Evolutionary conservation across 208 protist genomes (phyloP).

Genomic region (Trypanosoma cruzi): DNA sequence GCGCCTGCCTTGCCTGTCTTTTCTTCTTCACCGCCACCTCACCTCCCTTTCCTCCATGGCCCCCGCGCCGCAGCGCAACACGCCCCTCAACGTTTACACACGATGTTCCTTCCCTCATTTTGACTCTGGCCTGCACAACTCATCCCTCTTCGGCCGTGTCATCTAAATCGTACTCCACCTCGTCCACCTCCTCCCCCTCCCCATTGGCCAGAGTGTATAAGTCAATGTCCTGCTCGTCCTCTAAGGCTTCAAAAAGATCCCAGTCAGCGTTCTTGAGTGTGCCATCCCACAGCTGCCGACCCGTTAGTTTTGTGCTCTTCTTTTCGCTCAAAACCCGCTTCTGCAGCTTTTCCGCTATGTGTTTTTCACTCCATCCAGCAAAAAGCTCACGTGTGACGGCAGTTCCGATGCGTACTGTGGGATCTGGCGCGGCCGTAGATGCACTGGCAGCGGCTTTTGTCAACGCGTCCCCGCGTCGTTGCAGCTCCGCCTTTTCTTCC

Average conservation of each 20-base stretch:
- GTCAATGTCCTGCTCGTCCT: conserved; percentile 76
- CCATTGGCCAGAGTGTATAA: conserved; percentile 44
- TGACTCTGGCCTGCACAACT: not conserved
- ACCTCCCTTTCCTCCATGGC: too few relatives aligned
- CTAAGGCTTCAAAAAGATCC: conserved; percentile 70
- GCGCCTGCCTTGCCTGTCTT: not conserved
- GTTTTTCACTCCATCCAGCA: conserved; percentile 74
- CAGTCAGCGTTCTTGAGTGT: conserved; percentile 77
- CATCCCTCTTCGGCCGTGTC: conserved; percentile 28
- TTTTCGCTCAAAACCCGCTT: conserved; percentile 33
- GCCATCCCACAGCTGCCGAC: conserved; percentile 85
- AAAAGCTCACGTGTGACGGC: conserved; percentile 86
- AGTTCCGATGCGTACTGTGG: conserved; percentile 77
- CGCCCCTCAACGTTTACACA: too few relatives aligned
- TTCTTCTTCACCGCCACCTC: not conserved
- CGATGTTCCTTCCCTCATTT: too few relatives aligned
- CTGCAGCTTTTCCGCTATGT: conserved; percentile 56
- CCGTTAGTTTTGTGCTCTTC: conserved; percentile 75
- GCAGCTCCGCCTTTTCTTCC: conserved; percentile 74
- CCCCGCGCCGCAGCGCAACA: too few relatives aligned
- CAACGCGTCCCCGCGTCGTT: conserved; percentile 66
- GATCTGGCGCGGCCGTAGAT: conserved; percentile 42
- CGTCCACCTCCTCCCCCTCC: conserved; percentile 63
- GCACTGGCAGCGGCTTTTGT: conserved; percentile 41
- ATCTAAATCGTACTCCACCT: conserved; percentile 74